phyloP scores from a whole-genome alignment of 139 green algal species.

The Micractinium conductrix region DNA sequence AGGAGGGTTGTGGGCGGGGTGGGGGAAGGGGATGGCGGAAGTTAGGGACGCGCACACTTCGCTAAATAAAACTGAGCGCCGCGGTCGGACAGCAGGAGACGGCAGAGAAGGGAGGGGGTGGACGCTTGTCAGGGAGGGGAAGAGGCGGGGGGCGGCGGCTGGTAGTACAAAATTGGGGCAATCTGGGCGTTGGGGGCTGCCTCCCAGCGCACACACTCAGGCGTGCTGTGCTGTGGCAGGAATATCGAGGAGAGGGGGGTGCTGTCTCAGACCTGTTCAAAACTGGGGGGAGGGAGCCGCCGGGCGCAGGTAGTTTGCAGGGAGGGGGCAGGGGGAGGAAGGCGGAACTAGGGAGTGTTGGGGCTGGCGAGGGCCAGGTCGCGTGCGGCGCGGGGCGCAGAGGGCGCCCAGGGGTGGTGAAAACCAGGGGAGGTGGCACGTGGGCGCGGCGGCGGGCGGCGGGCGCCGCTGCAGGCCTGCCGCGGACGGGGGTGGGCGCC shows the following conservation, averaged over 20 bases:
- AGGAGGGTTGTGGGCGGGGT: no score
- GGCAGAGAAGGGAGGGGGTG: background rate
- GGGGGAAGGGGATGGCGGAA: no score
- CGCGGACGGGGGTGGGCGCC: background rate
- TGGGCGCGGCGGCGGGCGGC: background rate
- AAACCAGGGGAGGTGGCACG: no score
- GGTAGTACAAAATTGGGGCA: slow-evolving; percentile 11
- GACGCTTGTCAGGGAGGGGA: background rate
- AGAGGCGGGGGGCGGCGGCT: background rate
- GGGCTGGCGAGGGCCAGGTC: no score
- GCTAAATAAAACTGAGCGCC: background rate
- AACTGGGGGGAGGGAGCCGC: slow-evolving; percentile 2
- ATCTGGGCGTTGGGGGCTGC: background rate
- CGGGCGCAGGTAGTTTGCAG: background rate
- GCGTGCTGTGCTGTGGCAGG: background rate
- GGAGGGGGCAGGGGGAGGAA: background rate
- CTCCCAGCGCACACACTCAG: background rate
- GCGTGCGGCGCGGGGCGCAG: background rate
- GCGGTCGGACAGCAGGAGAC: background rate
- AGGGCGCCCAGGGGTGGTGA: background rate
- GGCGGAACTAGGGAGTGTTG: no score
- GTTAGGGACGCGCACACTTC: background rate
- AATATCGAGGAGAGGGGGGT: slow-evolving; percentile 30
- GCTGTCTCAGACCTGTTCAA: slow-evolving; percentile 4
- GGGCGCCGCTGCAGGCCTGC: background rate